Conservation (phyloP, 306 rosid species). For the Heteromeles arbutifolia region DNA sequence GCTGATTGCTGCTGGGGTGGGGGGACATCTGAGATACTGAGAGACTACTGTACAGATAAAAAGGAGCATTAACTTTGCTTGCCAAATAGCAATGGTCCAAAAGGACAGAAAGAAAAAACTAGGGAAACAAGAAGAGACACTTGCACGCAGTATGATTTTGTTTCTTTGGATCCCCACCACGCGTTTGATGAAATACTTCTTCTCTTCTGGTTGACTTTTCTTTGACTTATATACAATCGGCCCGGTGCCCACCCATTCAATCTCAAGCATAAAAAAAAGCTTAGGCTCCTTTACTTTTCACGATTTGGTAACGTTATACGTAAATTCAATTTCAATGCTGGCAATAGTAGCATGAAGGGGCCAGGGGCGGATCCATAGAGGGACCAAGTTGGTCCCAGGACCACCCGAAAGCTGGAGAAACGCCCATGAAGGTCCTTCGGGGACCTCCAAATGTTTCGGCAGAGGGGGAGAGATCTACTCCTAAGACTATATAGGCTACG, state of each 20-base stretch:
- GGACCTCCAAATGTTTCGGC: no score
- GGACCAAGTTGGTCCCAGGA: no score
- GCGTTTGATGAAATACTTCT: not conserved
- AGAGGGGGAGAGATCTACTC: no score
- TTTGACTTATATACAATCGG: not conserved
- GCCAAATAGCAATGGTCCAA: constrained; percentile 8
- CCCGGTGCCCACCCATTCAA: not conserved
- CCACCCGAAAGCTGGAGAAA: no score
- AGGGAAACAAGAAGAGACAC: constrained; percentile 8
- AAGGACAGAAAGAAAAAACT: not conserved
- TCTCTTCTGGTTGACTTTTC: constrained; percentile 20
- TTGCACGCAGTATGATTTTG: constrained; percentile 42
- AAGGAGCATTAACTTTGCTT: constrained; percentile 17
- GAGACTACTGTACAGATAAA: not conserved
- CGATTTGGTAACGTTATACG: not conserved
- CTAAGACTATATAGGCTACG: no score
- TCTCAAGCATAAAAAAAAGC: constrained; percentile 11
- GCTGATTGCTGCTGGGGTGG: not conserved
- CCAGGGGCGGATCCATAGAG: no score
- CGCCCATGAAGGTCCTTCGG: no score
- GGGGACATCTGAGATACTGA: not conserved
- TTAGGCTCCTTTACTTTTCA: constrained; percentile 11
- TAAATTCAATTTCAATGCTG: not conserved
- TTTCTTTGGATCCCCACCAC: constrained; percentile 50
- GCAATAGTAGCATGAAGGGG: not conserved